Conservation (phyloP, 2,329 filamentous ascomycete species). For the Neonectria hederae region DNA sequence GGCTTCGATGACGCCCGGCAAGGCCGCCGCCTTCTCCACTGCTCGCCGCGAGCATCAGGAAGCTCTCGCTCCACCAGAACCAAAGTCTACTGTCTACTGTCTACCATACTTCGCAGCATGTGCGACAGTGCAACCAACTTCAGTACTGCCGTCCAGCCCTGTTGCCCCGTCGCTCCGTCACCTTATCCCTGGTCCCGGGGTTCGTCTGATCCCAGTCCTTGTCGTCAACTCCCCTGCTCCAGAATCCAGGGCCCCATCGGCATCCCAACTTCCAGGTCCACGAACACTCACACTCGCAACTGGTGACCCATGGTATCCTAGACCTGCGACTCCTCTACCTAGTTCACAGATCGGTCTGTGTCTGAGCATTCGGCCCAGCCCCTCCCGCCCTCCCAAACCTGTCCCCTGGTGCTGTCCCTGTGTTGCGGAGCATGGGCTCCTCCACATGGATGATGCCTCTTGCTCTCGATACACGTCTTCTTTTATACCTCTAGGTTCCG, state of each 20-base stretch:
- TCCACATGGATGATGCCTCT: constrained; percentile 45
- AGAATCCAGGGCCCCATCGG: constrained; percentile 21
- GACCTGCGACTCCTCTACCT: constrained; percentile 41
- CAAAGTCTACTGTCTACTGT: background rate
- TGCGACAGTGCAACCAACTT: constrained; percentile 14
- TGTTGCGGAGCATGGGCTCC: constrained; percentile 35
- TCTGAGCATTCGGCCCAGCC: constrained; percentile 39
- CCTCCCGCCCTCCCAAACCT: constrained; percentile 41
- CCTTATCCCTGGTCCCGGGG: constrained; percentile 38
- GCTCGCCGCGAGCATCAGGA: constrained; percentile 4
- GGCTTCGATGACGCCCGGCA: constrained; percentile 14
- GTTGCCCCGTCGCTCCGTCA: constrained; percentile 12
- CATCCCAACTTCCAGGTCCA: constrained; percentile 40
- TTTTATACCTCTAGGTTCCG: constrained; percentile 46
- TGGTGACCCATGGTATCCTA: constrained; percentile 31
- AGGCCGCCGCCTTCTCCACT: constrained; percentile 14
- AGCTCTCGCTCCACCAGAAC: constrained; percentile 10
- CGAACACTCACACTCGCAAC: constrained; percentile 36
- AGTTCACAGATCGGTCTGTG: constrained; percentile 44
- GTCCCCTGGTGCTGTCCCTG: constrained; percentile 40
- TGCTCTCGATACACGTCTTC: constrained; percentile 40
- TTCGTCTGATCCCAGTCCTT: constrained; percentile 27
- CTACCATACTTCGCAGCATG: background rate
- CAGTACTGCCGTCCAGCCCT: constrained; percentile 23
- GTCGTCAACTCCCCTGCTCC: constrained; percentile 20